These are phyloP conservation scores for Cytospora paraplurivora DNA, from an alignment of 2,329 filamentous ascomycete genomes.

Conservation along the genomic window DNA sequence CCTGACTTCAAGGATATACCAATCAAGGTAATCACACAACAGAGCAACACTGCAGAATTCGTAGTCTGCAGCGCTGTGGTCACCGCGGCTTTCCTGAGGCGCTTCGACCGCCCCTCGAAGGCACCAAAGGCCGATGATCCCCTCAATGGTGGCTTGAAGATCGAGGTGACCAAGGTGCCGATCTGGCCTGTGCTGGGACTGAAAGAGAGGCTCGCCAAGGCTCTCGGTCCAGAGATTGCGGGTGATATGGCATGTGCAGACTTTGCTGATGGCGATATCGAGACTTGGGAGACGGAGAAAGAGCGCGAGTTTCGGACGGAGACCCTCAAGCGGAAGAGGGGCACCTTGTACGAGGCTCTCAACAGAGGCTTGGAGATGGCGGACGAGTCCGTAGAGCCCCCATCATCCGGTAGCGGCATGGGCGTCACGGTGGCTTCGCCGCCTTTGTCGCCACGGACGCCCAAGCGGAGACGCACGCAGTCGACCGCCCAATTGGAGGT, in stretches of 20 bases:
- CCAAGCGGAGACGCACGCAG: slow-evolving; percentile 38
- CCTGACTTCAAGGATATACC: slow-evolving; percentile 50
- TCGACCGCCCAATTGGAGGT: slow-evolving; percentile 34
- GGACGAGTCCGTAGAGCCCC: slow-evolving; percentile 33
- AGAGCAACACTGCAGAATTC: slow-evolving; percentile 51
- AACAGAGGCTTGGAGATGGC: slow-evolving; percentile 44
- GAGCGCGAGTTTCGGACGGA: slow-evolving; percentile 30
- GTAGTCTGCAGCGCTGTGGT: slow-evolving; percentile 56
- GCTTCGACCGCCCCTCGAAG: slow-evolving; percentile 52
- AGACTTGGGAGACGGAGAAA: slow-evolving; percentile 47
- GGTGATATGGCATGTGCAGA: slow-evolving; percentile 40
- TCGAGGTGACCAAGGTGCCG: slow-evolving; percentile 52
- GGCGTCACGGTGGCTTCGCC: slow-evolving; percentile 30
- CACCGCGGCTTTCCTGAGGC: slow-evolving; percentile 50
- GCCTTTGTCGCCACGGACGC: slow-evolving; percentile 36
- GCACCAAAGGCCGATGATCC: slow-evolving; percentile 37
- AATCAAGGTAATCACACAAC: slow-evolving; percentile 54
- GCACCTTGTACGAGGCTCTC: slow-evolving; percentile 42
- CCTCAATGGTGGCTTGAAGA: slow-evolving; percentile 43
- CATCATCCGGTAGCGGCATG: slow-evolving; percentile 8
- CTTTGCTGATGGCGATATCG: slow-evolving; percentile 39
- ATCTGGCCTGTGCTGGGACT: slow-evolving; percentile 59
- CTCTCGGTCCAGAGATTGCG: slow-evolving; percentile 54
- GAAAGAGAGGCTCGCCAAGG: slow-evolving; percentile 56
- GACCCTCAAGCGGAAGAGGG: slow-evolving; percentile 40